phyloP scores from a whole-genome alignment of 2,329 filamentous ascomycete species.

The Didymella pinodella region DNA sequence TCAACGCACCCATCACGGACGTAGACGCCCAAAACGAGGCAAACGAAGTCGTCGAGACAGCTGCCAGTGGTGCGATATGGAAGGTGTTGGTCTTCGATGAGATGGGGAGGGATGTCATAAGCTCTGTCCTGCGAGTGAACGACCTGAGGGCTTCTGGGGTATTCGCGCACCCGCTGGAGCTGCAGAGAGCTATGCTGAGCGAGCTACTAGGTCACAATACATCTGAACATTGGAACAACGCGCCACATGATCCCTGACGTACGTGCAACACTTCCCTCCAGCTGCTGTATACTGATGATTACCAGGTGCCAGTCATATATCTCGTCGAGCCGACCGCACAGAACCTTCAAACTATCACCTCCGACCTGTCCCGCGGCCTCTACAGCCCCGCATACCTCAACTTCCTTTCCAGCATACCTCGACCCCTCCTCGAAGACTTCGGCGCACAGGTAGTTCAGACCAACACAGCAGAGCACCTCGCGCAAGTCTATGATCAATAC shows the following conservation, averaged over 20 bases:
- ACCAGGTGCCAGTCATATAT: conserved; percentile 78
- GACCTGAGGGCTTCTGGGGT: conserved; percentile 90
- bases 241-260: conserved; percentile 95
- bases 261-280: conserved; percentile 6
- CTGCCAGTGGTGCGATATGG: conserved; percentile 32
- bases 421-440: conserved; percentile 92
- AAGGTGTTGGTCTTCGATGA: conserved; percentile 90
- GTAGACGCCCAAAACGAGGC: conserved; percentile 70
- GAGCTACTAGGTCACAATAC: conserved; percentile 63
- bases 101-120: conserved; percentile 91
- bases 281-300: conserved; percentile 20
- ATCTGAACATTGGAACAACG: conserved; percentile 73
- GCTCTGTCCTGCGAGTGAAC: conserved; percentile 91
- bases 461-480: conserved; percentile 86
- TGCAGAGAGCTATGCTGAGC: conserved; percentile 62
- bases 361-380: conserved; percentile 83
- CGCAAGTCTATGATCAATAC: conserved; percentile 95
- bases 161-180: conserved; percentile 7
- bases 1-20: conserved; percentile 74
- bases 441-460: conserved; percentile 84
- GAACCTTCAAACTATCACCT: conserved; percentile 84
- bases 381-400: conserved; percentile 93
- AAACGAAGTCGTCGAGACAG: conserved; percentile 22
- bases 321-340: conserved; percentile 86
- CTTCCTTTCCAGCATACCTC: conserved; percentile 91